These are phyloP conservation scores for Fusarium irregulare DNA, from an alignment of 2,329 filamentous ascomycete species.

Conservation along the genomic window DNA sequence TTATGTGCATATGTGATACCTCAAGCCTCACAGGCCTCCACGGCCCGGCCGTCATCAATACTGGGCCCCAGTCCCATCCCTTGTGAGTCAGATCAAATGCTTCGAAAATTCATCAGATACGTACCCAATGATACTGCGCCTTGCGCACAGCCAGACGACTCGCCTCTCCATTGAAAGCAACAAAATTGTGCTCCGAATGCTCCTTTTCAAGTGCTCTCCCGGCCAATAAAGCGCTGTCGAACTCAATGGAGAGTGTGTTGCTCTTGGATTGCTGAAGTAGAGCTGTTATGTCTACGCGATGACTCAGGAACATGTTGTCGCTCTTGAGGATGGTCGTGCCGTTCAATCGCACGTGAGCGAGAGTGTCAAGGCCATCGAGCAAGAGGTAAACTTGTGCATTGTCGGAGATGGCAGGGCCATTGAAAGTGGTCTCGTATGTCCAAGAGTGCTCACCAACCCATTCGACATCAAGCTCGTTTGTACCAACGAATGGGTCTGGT, in stretches of 20 bases:
- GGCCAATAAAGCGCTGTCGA: conserved; percentile 2
- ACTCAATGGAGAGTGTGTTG: not conserved
- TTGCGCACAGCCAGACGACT: conserved; percentile 60
- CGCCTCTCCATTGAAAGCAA: conserved; percentile 47
- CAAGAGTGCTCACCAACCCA: conserved; percentile 5
- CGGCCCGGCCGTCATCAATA: conserved; percentile 70
- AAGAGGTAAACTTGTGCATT: not conserved
- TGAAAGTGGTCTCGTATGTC: conserved; percentile 9
- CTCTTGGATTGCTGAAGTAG: not conserved
- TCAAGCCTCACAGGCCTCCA: conserved; percentile 77
- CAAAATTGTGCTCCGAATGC: conserved; percentile 4
- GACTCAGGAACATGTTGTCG: conserved; percentile 11
- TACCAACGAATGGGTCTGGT: not conserved
- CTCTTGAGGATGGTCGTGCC: not conserved
- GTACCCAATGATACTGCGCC: conserved; percentile 72
- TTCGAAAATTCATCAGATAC: not conserved
- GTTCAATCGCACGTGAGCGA: not conserved
- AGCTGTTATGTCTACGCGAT: not conserved
- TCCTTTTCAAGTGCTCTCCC: conserved; percentile 1
- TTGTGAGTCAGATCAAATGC: not conserved
- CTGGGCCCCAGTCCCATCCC: conserved; percentile 78
- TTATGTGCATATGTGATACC: conserved; percentile 64
- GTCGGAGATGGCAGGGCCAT: not conserved
- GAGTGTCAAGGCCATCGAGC: conserved; percentile 12
- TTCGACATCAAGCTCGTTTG: conserved; percentile 5